These are phyloP conservation scores for Gyromitra esculenta DNA, from an alignment of 2,329 filamentous ascomycete genomes.

Conservation along the genomic window DNA sequence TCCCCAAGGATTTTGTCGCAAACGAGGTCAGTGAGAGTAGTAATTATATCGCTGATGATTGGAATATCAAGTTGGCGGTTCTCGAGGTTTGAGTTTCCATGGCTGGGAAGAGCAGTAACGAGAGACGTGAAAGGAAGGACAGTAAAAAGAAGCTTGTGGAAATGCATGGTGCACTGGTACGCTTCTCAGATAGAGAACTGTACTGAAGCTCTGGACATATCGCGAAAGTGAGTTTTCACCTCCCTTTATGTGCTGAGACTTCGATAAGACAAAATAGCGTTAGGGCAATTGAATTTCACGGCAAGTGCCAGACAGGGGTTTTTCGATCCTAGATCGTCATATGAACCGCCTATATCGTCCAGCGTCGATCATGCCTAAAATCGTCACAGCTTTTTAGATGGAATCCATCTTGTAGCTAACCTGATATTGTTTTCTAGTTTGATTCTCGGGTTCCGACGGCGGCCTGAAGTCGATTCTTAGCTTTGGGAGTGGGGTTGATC, in stretches of 20 bases:
- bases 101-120: constrained; percentile 26
- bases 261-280: neutral
- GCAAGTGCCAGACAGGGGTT: neutral
- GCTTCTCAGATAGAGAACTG: neutral
- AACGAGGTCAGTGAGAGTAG: constrained; percentile 50
- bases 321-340: neutral
- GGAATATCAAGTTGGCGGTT: constrained; percentile 21
- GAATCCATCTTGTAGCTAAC: neutral
- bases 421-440: neutral
- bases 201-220: neutral
- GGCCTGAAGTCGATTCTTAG: neutral
- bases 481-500: neutral
- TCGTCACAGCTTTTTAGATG: neutral
- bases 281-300: neutral
- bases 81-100: constrained; percentile 3
- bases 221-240: neutral
- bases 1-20: constrained; percentile 59
- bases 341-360: neutral
- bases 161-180: constrained; percentile 16
- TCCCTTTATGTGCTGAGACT: constrained; percentile 11
- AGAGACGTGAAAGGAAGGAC: constrained; percentile 28
- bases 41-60: constrained; percentile 14
- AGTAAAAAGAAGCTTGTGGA: constrained; percentile 19
- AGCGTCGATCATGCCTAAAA: neutral
- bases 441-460: neutral